Conservation (phyloP, 495 filamentous ascomycete genomes). For the Cercophora newfieldiana region DNA sequence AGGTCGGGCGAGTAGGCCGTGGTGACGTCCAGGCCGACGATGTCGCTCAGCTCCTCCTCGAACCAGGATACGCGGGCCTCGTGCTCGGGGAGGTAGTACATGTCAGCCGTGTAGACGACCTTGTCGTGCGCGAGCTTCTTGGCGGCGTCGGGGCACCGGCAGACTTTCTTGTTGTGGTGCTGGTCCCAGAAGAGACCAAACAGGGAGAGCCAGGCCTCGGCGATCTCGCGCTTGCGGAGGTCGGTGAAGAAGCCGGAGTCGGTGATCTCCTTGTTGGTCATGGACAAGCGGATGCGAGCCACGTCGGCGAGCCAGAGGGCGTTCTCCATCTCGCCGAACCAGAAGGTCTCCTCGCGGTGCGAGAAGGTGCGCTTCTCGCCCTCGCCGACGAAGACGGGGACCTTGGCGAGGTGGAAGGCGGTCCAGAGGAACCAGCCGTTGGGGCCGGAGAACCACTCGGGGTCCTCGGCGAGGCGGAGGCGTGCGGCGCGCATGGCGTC, state of each 20-base stretch:
- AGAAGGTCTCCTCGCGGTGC: background rate
- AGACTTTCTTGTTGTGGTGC: background rate
- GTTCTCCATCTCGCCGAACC: slow-evolving; percentile 1
- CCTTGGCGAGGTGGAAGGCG: background rate
- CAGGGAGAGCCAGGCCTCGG: background rate
- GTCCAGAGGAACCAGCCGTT: slow-evolving; percentile 4
- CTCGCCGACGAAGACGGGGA: no score
- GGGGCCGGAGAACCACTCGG: background rate
- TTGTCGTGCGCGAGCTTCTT: background rate
- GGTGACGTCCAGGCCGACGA: background rate
- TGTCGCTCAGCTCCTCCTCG: background rate
- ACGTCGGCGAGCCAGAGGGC: background rate
- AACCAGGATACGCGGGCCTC: no score
- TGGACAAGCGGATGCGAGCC: background rate
- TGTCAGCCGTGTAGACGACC: background rate
- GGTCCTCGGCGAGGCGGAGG: background rate
- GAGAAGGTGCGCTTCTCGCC: background rate
- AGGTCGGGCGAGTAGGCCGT: background rate
- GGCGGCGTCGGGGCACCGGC: background rate
- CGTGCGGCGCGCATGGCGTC: background rate
- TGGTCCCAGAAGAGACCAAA: background rate
- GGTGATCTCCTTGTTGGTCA: background rate
- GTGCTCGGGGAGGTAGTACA: no score
- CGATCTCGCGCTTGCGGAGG: background rate
- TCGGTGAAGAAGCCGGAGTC: background rate